phyloP scores from a whole-genome alignment of 2,329 filamentous ascomycete genomes.

The Aspergillaceae sp. region DNA sequence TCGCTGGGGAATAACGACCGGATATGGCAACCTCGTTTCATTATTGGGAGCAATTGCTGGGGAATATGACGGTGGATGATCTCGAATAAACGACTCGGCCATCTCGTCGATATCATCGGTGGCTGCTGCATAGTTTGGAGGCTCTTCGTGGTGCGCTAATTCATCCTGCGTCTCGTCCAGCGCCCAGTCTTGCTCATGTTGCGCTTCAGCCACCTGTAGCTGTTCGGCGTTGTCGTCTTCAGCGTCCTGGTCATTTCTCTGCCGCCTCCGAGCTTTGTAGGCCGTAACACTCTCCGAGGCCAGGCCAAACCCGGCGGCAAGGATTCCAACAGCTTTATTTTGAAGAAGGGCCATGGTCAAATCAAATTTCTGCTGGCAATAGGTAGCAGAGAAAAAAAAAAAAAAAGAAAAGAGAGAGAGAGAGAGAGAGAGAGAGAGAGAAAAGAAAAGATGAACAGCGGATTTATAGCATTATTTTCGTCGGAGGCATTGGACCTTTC shows the following conservation, averaged over 20 bases:
- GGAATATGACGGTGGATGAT: slow-evolving; percentile 7
- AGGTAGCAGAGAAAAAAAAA: too few relatives aligned
- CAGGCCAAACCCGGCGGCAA: slow-evolving; percentile 10
- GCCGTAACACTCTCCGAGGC: slow-evolving; percentile 15
- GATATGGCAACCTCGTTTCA: slow-evolving; percentile 15
- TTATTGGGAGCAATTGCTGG: not conserved
- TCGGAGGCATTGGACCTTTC: too few relatives aligned
- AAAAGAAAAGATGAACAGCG: too few relatives aligned
- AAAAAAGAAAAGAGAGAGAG: too few relatives aligned
- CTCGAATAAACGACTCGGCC: slow-evolving; percentile 9
- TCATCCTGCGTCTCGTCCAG: slow-evolving; percentile 20
- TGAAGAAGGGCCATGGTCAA: too few relatives aligned
- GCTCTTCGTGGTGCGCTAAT: not conserved
- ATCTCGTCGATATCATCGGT: slow-evolving; percentile 4
- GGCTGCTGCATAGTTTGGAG: not conserved
- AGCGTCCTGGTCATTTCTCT: slow-evolving; percentile 1
- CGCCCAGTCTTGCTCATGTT: slow-evolving; percentile 14
- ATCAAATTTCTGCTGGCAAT: too few relatives aligned
- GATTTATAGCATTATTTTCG: too few relatives aligned
- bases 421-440: too few relatives aligned
- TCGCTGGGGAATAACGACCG: slow-evolving; percentile 34
- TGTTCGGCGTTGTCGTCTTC: not conserved
- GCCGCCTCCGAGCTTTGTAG: slow-evolving; percentile 11
- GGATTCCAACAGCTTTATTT: too few relatives aligned
- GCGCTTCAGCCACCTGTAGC: not conserved